phyloP scores from a whole-genome alignment of 805 yeast species.

The Yamadazyma akitaensis region DNA sequence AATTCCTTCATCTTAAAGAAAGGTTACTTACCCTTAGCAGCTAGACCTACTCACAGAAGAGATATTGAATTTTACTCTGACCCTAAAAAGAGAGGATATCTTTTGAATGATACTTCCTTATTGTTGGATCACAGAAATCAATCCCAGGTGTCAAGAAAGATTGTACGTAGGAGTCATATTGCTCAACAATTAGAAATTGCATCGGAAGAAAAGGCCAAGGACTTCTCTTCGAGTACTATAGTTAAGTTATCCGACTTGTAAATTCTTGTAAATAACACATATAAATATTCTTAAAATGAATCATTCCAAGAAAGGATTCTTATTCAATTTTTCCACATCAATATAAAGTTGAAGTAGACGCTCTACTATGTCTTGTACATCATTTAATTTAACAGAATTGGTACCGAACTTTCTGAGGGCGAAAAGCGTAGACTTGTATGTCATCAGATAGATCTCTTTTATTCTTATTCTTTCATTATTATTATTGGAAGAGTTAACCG shows the following conservation, averaged over 20 bases:
- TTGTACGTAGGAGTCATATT: conserved; percentile 32
- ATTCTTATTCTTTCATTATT: conserved; percentile 33
- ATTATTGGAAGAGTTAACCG: conserved; percentile 17
- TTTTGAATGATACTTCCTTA: conserved; percentile 41
- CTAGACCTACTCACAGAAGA: conserved; percentile 82
- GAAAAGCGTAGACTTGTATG: conserved; percentile 35
- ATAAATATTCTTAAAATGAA: background rate
- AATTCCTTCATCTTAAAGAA: conserved; percentile 61
- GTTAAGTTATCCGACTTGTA: conserved; percentile 21
- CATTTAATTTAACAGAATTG: conserved; percentile 22
- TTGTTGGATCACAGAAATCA: conserved; percentile 35
- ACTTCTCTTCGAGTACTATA: conserved; percentile 16
- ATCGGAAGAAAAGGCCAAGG: conserved; percentile 15
- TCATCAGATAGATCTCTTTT: conserved; percentile 41
- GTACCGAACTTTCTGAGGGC: conserved; percentile 33
- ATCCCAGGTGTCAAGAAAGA: conserved; percentile 17
- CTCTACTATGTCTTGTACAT: conserved; percentile 40
- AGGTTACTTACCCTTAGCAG: conserved; percentile 79
- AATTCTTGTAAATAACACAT: conserved; percentile 8
- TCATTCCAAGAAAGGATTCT: conserved; percentile 8
- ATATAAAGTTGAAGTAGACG: conserved; percentile 34
- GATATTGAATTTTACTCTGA: conserved; percentile 76
- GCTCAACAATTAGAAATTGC: conserved; percentile 36
- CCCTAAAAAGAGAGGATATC: conserved; percentile 71
- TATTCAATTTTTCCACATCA: conserved; percentile 18